Base-by-base conservation (phyloP, 148 eudicot species). In the Camellia sinensis region DNA sequence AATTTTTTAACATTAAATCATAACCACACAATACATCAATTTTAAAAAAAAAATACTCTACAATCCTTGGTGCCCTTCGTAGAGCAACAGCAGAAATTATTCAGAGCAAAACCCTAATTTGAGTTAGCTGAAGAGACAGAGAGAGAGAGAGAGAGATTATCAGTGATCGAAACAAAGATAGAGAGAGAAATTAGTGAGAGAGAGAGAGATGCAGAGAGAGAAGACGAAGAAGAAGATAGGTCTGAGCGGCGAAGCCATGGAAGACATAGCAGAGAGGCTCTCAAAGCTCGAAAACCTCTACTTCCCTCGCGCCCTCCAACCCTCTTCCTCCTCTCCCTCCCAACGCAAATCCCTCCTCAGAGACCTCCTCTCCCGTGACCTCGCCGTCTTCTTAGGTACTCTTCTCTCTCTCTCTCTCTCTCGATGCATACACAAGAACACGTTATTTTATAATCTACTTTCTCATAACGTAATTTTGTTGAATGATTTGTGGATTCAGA, bases 321-420 rank as follows among this genome's bases (percentile, higher is more conserved):
- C 97, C 67, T 75, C 81, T 73, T 89, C 95, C 62, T 64, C 88
- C 44, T 57, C 82, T 22, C 90, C 97, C 43, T 75, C 91, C 48
- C 88, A 81, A 13, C 99, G 99, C 73, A 88, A 92, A 61, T 77
- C 91, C 76, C 90, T 93, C 73, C 93, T 96, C 78, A 82, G 84
- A 74, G 91, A 92, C 86, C 97, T 96, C 72, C 90, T 92, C 65
- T 80, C 81, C 11, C 93, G 98, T 53, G 92, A 96, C 83, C 84
- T 85, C 82, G 82, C 99, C 73, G 93, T 96, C 73, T 96, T 95
- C 77, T 61, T 95, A 76, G 98, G 98, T 95, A 80, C n/a, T 29
- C 3, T 57, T 78, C 22, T 72, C 21, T 67, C 37, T 29, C 37
- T 29, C 37, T 29, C 37, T 19, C 3, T 29, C 37, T 29, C 37